phyloP scores from a whole-genome alignment of 2,329 filamentous ascomycete species.

The Exophiala xenobiotica region DNA sequence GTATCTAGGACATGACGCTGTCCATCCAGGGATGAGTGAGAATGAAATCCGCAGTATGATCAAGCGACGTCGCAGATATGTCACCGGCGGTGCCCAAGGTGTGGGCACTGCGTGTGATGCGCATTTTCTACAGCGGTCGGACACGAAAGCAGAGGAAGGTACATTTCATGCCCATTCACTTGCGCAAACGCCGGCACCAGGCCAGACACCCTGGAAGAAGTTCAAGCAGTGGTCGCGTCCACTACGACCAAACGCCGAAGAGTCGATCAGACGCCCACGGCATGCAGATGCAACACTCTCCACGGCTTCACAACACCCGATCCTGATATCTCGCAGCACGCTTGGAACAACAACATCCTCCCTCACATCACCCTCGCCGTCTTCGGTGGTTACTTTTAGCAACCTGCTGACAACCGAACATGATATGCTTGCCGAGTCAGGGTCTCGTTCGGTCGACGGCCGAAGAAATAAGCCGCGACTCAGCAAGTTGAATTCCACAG shows the following conservation, averaged over 20 bases:
- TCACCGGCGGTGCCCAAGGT: slow-evolving; percentile 2
- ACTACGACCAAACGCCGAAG: slow-evolving; percentile 3
- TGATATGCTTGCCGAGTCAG: not conserved
- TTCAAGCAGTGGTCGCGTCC: not conserved
- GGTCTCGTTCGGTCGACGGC: not conserved
- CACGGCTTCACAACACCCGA: slow-evolving; percentile 13
- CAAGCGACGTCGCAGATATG: slow-evolving; percentile 5
- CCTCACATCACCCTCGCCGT: not conserved
- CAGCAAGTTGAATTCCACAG: too few relatives aligned
- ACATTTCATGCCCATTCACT: too few relatives aligned
- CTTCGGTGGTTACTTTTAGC: not conserved
- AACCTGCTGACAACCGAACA: not conserved
- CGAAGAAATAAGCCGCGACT: not conserved
- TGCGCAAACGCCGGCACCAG: too few relatives aligned
- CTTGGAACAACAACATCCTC: slow-evolving; percentile 7
- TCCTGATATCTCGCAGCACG: slow-evolving; percentile 5
- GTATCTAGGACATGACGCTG: slow-evolving; percentile 20
- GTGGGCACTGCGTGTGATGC: too few relatives aligned
- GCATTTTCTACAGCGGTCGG: too few relatives aligned
- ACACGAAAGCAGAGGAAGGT: too few relatives aligned
- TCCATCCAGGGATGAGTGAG: slow-evolving; percentile 14
- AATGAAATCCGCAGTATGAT: slow-evolving; percentile 15
- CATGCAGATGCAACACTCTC: too few relatives aligned
- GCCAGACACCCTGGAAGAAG: not conserved
- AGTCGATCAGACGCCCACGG: slow-evolving; percentile 5